Percentiles rank a stretch among this genome's conserved stretches.
These are phyloP conservation scores for Mikania micrantha DNA, from an alignment of 129 eudicot species.

Conservation along the genomic window DNA sequence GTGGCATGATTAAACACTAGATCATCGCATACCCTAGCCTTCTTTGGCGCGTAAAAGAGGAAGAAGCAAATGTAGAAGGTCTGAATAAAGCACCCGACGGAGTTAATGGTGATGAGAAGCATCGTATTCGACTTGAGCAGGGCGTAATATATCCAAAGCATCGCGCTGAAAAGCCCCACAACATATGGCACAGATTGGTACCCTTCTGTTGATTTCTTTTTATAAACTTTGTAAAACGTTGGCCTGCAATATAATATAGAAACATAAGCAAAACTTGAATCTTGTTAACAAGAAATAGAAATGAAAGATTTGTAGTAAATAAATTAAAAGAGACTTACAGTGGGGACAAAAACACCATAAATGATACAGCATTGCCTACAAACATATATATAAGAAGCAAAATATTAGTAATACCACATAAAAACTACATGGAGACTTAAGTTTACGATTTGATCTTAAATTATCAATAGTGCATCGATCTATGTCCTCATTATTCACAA, in stretches of 20 bases:
- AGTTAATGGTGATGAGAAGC: constrained; percentile 72
- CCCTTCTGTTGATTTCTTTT: constrained; percentile 76
- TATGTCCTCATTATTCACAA: too few species aligned
- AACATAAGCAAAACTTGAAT: neutral
- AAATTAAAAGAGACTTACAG: constrained; percentile 46
- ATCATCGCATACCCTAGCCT: constrained; percentile 34
- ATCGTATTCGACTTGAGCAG: constrained; percentile 43
- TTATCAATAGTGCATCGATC: neutral
- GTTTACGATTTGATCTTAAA: neutral
- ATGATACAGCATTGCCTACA: constrained; percentile 60
- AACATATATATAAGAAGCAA: neutral
- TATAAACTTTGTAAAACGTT: constrained; percentile 55
- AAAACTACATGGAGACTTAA: neutral
- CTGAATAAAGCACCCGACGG: constrained; percentile 59
- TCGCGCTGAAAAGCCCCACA: constrained; percentile 64
- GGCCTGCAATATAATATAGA: constrained; percentile 33
- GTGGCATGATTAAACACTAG: neutral
- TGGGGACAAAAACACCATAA: constrained; percentile 72
- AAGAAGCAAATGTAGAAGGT: constrained; percentile 56
- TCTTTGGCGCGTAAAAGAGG: constrained; percentile 61
- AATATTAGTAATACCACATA: neutral
- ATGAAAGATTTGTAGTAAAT: neutral
- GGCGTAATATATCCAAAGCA: constrained; percentile 78
- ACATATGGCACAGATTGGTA: constrained; percentile 76
- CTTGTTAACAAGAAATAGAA: neutral